phyloP scores from a whole-genome alignment of 352 stramenopile species.

The Thraustotheca clavata region DNA sequence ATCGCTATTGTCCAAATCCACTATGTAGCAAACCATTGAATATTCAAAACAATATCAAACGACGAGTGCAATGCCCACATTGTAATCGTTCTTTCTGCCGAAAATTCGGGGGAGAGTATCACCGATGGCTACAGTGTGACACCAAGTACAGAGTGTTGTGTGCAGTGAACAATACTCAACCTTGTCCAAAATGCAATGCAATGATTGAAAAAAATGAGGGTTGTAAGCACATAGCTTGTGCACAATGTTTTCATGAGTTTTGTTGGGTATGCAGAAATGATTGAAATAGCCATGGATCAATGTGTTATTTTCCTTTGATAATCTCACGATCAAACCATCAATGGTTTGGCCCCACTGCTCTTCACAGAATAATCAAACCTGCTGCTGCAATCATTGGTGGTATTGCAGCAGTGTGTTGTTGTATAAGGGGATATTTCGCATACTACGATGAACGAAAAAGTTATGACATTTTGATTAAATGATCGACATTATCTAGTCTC shows the following conservation, averaged over 20 bases:
- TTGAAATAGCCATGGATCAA: not conserved
- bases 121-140: not conserved
- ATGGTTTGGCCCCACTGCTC: slow-evolving; percentile 10
- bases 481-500: too few relatives aligned
- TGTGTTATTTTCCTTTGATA: slow-evolving; percentile 1
- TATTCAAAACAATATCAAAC: not conserved
- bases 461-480: too few relatives aligned
- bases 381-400: too few relatives aligned
- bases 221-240: slow-evolving; percentile 18
- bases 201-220: slow-evolving; percentile 11
- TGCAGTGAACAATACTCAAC: not conserved
- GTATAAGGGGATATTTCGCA: too few relatives aligned
- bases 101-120: slow-evolving; percentile 6
- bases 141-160: slow-evolving; percentile 1
- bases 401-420: too few relatives aligned
- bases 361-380: slow-evolving; percentile 11
- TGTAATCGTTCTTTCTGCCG: slow-evolving; percentile 11
- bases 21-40: not conserved
- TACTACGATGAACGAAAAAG: too few relatives aligned
- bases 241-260: slow-evolving; percentile 12
- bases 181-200: slow-evolving; percentile 6
- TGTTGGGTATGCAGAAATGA: slow-evolving; percentile 15
- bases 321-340: slow-evolving; percentile 7
- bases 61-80: slow-evolving; percentile 1
- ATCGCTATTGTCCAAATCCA: slow-evolving; percentile 15